Evolutionary conservation across 352 stramenopile genomes (phyloP).

Genomic region (Pythium dissotocum): DNA sequence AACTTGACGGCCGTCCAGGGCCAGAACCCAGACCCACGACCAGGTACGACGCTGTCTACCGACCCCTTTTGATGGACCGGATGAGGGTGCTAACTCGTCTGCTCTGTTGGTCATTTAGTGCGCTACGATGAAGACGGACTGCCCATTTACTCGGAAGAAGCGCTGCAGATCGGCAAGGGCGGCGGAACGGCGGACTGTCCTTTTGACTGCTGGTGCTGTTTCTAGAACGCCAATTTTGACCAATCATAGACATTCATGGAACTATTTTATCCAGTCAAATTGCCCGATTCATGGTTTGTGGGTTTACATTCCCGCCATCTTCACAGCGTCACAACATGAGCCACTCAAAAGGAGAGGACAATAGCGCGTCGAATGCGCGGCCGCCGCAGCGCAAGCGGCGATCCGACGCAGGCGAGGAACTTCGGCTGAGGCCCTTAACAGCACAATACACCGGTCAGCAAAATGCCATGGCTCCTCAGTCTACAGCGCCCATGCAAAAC

Average conservation of each 20-base stretch:
- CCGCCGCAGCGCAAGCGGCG: slow-evolving; percentile 22
- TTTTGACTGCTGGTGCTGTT: slow-evolving; percentile 92
- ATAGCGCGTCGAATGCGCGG: not conserved
- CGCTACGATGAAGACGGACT: slow-evolving; percentile 86
- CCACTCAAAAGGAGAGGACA: not conserved
- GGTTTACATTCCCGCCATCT: not conserved
- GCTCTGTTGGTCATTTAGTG: slow-evolving; percentile 36
- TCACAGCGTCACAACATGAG: slow-evolving; percentile 4
- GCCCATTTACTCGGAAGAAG: slow-evolving; percentile 85
- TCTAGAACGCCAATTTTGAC: slow-evolving; percentile 41
- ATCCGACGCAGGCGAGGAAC: slow-evolving; percentile 18
- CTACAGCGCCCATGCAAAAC: slow-evolving; percentile 17
- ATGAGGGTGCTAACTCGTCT: not conserved
- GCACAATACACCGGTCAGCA: slow-evolving; percentile 1
- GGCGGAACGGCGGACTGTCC: slow-evolving; percentile 85
- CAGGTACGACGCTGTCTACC: slow-evolving; percentile 40
- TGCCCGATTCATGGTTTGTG: not conserved
- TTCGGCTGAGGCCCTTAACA: not conserved
- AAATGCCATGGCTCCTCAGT: not conserved
- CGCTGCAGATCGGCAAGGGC: slow-evolving; percentile 81
- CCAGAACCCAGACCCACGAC: slow-evolving; percentile 68
- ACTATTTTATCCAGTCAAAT: slow-evolving; percentile 20
- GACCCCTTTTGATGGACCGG: too few relatives aligned
- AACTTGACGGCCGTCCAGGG: slow-evolving; percentile 63
- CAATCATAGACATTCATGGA: slow-evolving; percentile 20